Conservation (phyloP, 2,329 filamentous ascomycete genomes). For the Alternaria burnsii region DNA sequence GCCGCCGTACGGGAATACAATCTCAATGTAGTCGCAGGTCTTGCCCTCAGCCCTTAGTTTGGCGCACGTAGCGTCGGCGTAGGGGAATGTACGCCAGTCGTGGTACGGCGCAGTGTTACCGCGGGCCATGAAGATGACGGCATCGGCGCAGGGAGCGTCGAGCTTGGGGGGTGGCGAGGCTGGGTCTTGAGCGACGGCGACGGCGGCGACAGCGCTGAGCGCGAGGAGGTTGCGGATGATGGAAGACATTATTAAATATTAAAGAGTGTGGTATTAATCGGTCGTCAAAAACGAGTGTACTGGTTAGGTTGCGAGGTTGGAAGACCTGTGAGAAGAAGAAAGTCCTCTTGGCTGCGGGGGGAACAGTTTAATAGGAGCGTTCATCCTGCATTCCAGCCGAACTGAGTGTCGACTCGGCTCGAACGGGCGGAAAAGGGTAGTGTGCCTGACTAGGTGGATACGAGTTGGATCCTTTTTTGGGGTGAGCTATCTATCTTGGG, state of each 20-base stretch:
- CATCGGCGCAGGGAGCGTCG: conserved; percentile 35
- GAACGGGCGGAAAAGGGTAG: conserved; percentile 27
- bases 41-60: conserved; percentile 33
- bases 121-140: conserved; percentile 35
- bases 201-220: conserved; percentile 33
- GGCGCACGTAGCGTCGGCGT: conserved; percentile 31
- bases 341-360: conserved; percentile 27
- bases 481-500: conserved; percentile 30
- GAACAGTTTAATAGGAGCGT: conserved; percentile 30
- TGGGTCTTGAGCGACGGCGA: conserved; percentile 44
- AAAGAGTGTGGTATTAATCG: conserved; percentile 29
- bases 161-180: conserved; percentile 25
- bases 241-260: conserved; percentile 40
- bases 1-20: conserved; percentile 26
- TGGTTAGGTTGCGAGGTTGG: conserved; percentile 32
- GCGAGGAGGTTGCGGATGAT: conserved; percentile 33
- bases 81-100: conserved; percentile 32
- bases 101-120: conserved; percentile 36
- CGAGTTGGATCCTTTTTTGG: conserved; percentile 30
- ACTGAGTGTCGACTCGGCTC: conserved; percentile 21
- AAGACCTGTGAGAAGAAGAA: conserved; percentile 31
- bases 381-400: conserved; percentile 26
- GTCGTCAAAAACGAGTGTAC: conserved; percentile 32
- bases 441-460: conserved; percentile 31
- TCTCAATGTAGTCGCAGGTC: conserved; percentile 36